Conservation (phyloP, 345 rosid genomes). For the Rhodamnia argentea region DNA sequence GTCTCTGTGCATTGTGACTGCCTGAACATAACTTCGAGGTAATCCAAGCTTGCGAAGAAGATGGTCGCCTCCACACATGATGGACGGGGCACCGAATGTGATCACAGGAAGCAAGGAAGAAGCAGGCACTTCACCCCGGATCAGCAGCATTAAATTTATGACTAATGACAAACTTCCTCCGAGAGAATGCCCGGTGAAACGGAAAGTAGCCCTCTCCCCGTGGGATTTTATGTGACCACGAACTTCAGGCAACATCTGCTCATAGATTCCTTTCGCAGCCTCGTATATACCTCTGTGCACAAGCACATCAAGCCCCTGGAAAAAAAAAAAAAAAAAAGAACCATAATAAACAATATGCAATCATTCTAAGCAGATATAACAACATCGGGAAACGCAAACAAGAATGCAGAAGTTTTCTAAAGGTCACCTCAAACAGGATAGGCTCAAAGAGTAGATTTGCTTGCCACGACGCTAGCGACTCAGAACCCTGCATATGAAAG, state of each 20-base stretch:
- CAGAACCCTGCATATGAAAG: conserved; percentile 59
- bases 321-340: background rate
- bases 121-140: conserved; percentile 73
- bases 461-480: conserved; percentile 89
- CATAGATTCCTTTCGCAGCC: conserved; percentile 94
- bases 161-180: conserved; percentile 94
- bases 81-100: conserved; percentile 86
- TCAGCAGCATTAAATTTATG: conserved; percentile 73
- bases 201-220: conserved; percentile 58
- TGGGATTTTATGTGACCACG: conserved; percentile 51
- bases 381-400: background rate
- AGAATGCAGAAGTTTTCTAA: background rate
- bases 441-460: conserved; percentile 97
- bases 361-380: background rate
- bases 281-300: conserved; percentile 97
- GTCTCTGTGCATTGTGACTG: conserved; percentile 84
- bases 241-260: conserved; percentile 87
- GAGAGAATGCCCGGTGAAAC: conserved; percentile 94
- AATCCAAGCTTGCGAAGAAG: conserved; percentile 77
- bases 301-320: conserved; percentile 64
- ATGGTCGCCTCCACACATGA: conserved; percentile 89
- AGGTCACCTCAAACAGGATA: conserved; percentile 62
- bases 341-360: background rate
- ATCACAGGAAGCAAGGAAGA: conserved; percentile 80
- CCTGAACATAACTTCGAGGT: conserved; percentile 59